Conservation (phyloP, 768 basidiomycete species). For the Podaxis sp. region DNA sequence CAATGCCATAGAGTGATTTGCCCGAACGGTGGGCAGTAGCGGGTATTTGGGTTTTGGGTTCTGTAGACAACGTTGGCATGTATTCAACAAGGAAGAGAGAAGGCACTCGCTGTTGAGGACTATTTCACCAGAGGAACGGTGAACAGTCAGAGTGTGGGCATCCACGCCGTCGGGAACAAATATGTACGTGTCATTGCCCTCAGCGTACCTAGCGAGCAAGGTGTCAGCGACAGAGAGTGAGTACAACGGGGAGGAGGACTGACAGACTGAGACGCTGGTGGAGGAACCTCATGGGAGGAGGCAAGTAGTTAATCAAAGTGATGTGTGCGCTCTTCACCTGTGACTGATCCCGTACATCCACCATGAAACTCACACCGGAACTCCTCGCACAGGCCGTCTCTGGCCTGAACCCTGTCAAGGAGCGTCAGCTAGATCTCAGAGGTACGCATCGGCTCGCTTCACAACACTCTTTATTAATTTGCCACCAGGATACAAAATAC, state of each 20-base stretch:
- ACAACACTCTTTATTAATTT: slow-evolving; percentile 21
- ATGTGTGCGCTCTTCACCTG: slow-evolving; percentile 32
- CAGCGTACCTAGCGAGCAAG: slow-evolving; percentile 46
- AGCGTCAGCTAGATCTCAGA: slow-evolving; percentile 88
- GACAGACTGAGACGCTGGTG: slow-evolving; percentile 75
- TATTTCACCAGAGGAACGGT: slow-evolving; percentile 73
- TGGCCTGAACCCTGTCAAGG: slow-evolving; percentile 76
- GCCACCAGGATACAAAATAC: slow-evolving; percentile 82
- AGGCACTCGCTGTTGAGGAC: slow-evolving; percentile 55
- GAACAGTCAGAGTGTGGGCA: slow-evolving; percentile 64
- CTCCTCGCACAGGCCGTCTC: slow-evolving; percentile 80
- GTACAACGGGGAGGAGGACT: slow-evolving; percentile 17
- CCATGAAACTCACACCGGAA: slow-evolving; percentile 93
- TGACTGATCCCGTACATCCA: slow-evolving; percentile 19
- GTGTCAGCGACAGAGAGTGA: slow-evolving; percentile 14
- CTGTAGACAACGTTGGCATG: slow-evolving; percentile 25
- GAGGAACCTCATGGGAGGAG: slow-evolving; percentile 53
- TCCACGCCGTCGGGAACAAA: slow-evolving; percentile 65
- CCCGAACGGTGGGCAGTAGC: slow-evolving; percentile 53
- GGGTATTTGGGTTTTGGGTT: slow-evolving; percentile 49
- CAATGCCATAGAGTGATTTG: slow-evolving; percentile 69
- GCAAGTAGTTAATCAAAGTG: slow-evolving; percentile 17
- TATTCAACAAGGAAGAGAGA: slow-evolving; percentile 5
- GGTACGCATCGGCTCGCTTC: slow-evolving; percentile 40
- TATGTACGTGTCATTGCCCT: slow-evolving; percentile 71